Percentiles rank a stretch among this genome's conserved stretches.
Conservation (phyloP, 495 filamentous ascomycete genomes). For the Aspergillus incahuasiensis region DNA sequence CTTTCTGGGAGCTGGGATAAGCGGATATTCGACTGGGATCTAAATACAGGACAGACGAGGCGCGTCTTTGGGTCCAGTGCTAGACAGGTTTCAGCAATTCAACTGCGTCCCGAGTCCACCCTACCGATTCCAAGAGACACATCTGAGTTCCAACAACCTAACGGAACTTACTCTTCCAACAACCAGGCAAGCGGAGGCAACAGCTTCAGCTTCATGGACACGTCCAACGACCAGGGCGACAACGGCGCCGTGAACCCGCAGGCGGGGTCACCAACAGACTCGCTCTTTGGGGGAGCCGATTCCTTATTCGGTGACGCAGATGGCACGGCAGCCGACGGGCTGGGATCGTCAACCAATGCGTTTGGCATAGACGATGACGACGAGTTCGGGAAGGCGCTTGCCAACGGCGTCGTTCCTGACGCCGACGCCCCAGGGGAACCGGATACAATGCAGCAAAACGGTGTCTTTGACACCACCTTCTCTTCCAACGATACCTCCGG, state of each 20-base stretch:
- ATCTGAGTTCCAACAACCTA: slow-evolving; percentile 49
- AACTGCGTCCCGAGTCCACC: slow-evolving; percentile 73
- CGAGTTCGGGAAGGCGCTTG: slow-evolving; percentile 77
- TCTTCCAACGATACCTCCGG: slow-evolving; percentile 5
- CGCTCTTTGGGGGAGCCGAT: slow-evolving; percentile 59
- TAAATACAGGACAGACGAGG: slow-evolving; percentile 77
- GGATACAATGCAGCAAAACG: slow-evolving; percentile 25
- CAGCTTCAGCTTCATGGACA: slow-evolving; percentile 42
- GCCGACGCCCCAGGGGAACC: slow-evolving; percentile 36
- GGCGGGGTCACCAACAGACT: slow-evolving; percentile 66
- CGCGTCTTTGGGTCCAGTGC: slow-evolving; percentile 71
- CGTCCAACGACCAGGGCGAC: slow-evolving; percentile 36
- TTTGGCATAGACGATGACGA: slow-evolving; percentile 80
- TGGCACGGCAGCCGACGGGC: slow-evolving; percentile 53
- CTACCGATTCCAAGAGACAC: slow-evolving; percentile 71
- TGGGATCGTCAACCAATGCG: slow-evolving; percentile 49
- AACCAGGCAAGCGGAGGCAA: slow-evolving; percentile 41
- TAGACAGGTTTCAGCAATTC: slow-evolving; percentile 82
- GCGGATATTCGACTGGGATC: slow-evolving; percentile 87
- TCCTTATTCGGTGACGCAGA: slow-evolving; percentile 74
- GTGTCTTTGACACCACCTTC: slow-evolving; percentile 10
- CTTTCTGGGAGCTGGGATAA: slow-evolving; percentile 98
- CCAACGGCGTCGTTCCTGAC: slow-evolving; percentile 49
- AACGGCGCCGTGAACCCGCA: slow-evolving; percentile 36
- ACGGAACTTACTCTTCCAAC: slow-evolving; percentile 66